A percentile compares a stretch with the other conserved stretches of the same genome.
Evolutionary conservation across 768 basidiomycete species (phyloP).

Genomic region (Melanogaster broomeanus): DNA sequence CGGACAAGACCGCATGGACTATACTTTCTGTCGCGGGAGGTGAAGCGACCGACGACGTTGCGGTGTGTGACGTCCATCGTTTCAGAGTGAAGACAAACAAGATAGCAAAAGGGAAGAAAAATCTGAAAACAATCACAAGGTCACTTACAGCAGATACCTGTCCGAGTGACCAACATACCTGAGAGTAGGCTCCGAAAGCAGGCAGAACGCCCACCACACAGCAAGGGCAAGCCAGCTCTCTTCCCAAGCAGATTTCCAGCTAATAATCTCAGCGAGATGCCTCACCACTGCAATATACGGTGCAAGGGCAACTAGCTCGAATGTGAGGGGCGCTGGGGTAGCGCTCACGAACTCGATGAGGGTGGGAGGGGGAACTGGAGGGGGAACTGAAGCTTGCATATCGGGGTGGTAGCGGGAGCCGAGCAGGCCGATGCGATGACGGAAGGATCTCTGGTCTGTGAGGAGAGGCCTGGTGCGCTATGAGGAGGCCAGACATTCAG

Average conservation of each 20-base stretch:
- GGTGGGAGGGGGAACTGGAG: constrained; percentile 5
- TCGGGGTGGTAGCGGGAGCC: background rate
- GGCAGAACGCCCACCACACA: constrained; percentile 76
- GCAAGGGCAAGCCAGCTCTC: constrained; percentile 69
- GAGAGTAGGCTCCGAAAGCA: constrained; percentile 54
- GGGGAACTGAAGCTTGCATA: constrained; percentile 2
- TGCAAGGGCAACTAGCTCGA: constrained; percentile 61
- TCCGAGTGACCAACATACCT: constrained; percentile 38
- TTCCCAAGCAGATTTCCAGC: constrained; percentile 59
- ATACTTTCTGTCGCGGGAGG: constrained; percentile 54
- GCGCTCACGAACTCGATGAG: constrained; percentile 52
- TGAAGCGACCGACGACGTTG: constrained; percentile 13
- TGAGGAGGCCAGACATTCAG: background rate
- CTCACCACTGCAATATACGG: constrained; percentile 50
- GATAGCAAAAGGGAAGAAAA: constrained; percentile 56
- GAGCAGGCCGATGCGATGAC: constrained; percentile 4
- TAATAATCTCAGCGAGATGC: constrained; percentile 46
- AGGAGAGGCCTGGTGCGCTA: background rate
- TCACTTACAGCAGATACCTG: background rate
- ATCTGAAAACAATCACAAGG: constrained; percentile 37
- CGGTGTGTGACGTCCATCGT: constrained; percentile 23
- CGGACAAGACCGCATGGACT: constrained; percentile 56
- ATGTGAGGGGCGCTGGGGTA: constrained; percentile 62
- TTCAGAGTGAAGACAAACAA: constrained; percentile 40
- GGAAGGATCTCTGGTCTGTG: constrained; percentile 14